Percentiles rank a stretch among this genome's conserved stretches.
These are phyloP conservation scores for Phytophthora vignae DNA, from an alignment of 352 stramenopile species.

Conservation along the genomic window DNA sequence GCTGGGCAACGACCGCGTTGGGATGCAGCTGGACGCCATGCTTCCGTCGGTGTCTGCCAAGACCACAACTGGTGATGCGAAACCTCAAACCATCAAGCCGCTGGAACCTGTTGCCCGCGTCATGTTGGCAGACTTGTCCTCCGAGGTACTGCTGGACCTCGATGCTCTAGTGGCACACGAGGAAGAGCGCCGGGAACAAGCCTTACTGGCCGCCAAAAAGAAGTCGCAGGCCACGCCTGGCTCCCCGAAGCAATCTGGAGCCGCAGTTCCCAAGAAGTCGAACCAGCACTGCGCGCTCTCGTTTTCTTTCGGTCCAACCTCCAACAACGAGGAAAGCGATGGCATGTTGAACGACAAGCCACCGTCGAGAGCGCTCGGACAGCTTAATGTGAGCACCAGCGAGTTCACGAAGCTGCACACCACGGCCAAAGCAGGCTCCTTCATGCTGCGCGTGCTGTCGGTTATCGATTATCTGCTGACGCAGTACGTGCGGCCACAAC, in stretches of 20 bases:
- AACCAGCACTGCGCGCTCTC: conserved; percentile 32
- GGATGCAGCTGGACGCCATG: conserved; percentile 67
- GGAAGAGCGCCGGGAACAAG: conserved; percentile 28
- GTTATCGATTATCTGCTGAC: conserved; percentile 56
- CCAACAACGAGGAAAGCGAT: conserved; percentile 2
- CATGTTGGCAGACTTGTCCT: conserved; percentile 59
- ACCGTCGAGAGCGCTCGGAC: conserved; percentile 17
- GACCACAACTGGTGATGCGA: conserved; percentile 10
- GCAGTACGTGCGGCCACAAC: conserved; percentile 44
- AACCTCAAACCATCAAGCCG: conserved; percentile 28
- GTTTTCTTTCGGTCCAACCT: conserved; percentile 32
- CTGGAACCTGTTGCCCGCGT: conserved; percentile 46
- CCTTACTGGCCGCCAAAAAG: conserved; percentile 15
- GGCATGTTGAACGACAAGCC: background rate
- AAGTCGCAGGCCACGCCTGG: background rate
- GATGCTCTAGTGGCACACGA: conserved; percentile 63
- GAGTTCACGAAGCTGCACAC: conserved; percentile 77
- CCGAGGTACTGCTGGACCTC: conserved; percentile 64
- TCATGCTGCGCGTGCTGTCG: conserved; percentile 52
- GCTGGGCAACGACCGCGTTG: conserved; percentile 50
- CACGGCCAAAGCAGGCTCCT: conserved; percentile 58
- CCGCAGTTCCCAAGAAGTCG: conserved; percentile 13
- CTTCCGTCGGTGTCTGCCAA: conserved; percentile 33
- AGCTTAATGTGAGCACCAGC: conserved; percentile 51
- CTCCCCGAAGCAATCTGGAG: conserved; percentile 1